Conservation (phyloP, 2,329 filamentous ascomycete genomes). For the Trichoderma breve region DNA sequence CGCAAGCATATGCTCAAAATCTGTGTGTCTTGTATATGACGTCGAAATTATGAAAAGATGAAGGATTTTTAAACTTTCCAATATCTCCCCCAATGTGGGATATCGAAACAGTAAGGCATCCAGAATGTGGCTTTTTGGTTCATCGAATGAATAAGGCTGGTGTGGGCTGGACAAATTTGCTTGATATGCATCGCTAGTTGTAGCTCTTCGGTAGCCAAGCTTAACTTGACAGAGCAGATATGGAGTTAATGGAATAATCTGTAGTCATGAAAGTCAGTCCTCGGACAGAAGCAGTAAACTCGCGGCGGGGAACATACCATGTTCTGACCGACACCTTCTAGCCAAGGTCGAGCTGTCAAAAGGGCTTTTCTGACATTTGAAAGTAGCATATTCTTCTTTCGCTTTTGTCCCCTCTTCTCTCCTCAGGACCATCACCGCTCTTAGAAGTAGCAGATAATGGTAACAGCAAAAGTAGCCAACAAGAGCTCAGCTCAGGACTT, state of each 20-base stretch:
- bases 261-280: background rate
- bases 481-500: background rate
- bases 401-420: background rate
- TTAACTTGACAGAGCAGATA: background rate
- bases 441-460: background rate
- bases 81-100: background rate
- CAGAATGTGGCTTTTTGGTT: background rate
- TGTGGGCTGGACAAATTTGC: background rate
- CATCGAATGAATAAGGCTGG: background rate
- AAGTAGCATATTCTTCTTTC: background rate
- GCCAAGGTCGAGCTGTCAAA: background rate
- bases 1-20: background rate
- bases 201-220: background rate
- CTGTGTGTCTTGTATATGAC: background rate
- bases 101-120: background rate
- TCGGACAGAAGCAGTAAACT: background rate
- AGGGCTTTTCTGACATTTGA: background rate
- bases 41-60: background rate
- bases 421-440: background rate
- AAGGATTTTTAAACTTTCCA: background rate
- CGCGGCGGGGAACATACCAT: background rate
- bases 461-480: background rate
- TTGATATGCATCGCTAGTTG: background rate
- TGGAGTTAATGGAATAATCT: background rate
- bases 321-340: background rate